Base-by-base conservation (phyloP, 495 filamentous ascomycete species). In the Polyplosphaeria fusca region DNA sequence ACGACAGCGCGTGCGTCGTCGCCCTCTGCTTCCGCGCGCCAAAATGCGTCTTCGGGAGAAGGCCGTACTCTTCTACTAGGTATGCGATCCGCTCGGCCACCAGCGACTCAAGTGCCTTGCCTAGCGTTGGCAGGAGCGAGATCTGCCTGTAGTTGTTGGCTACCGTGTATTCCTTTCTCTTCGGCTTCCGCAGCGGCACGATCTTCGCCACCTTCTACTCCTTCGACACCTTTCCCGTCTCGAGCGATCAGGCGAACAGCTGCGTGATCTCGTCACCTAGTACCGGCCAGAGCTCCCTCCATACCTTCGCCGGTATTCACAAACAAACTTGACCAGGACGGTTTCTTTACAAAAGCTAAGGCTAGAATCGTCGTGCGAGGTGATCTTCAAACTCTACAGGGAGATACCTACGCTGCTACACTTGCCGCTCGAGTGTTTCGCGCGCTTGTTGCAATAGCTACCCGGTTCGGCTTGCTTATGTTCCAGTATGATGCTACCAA, bases 1-100 rank as follows among this genome's bases (percentile, higher is more conserved):
- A 35, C 18, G 61, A 30, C 0, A 64, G 42, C 25, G 58, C 62
- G 22, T 69, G 50, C 18, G 44, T 48, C 4, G 47, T 47, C 18
- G 57, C 67, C 14, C 64, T 38, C 45, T 65, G 38, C 47, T 67
- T 70, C 24, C 68, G 18, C 3, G 57, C 57, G 14, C 67, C 49
- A 51, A 67, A 69, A 47, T 68, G 60, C 37, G 60, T 65, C 23
- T 45, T 63, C 0, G 61, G 68, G 14, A 53, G 28, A 2, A 50
- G 27, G 3, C 49, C 25, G 40, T 55, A 55, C 42, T 32, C 52
- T 20, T 55, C 58, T 43, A 52, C 53, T 24, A 65, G 32, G 38
- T 56, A 62, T 25, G 51, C 30, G 24, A 61, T 58, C 39, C 62
- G 45, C 45, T 55, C 52, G 25, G 58, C 62, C 18, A 65, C 45